phyloP scores from a whole-genome alignment of 2,329 filamentous ascomycete genomes.

The Alternaria angustiovoidea region DNA sequence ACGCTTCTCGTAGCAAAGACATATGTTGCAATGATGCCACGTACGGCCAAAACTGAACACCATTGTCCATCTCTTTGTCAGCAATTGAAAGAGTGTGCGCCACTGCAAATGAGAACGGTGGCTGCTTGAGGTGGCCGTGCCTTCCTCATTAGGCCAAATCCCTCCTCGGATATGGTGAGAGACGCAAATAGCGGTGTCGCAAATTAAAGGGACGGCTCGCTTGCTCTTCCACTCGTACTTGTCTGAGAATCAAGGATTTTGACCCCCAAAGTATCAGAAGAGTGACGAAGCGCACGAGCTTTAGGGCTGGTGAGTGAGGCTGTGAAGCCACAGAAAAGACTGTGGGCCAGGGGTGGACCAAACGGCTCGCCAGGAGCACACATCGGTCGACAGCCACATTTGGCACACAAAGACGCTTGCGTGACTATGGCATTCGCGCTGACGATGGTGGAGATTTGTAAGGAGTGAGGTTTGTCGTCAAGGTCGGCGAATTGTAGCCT shows the following conservation, averaged over 20 bases:
- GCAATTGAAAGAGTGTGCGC: neutral
- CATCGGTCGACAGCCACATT: conserved; percentile 14
- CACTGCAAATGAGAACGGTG: conserved; percentile 13
- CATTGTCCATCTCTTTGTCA: neutral
- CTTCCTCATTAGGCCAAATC: conserved; percentile 6
- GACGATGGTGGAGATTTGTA: conserved; percentile 13
- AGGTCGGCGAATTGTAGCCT: conserved; percentile 4
- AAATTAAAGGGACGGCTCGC: neutral
- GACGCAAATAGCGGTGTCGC: conserved; percentile 20
- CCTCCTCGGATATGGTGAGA: neutral
- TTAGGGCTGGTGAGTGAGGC: conserved; percentile 17
- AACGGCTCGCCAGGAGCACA: conserved; percentile 8
- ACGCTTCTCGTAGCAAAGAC: neutral
- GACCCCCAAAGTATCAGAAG: conserved; percentile 9
- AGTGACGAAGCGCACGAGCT: neutral
- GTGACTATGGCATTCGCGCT: conserved; percentile 8
- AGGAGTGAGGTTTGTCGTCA: conserved; percentile 2
- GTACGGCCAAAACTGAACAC: neutral
- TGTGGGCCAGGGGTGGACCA: neutral
- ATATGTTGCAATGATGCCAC: neutral
- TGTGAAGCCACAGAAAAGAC: conserved; percentile 4
- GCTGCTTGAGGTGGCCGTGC: conserved; percentile 36
- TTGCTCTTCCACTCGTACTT: neutral
- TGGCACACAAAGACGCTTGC: conserved; percentile 8
- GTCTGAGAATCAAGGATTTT: neutral